These are phyloP conservation scores for Lactarius tabidus DNA, from an alignment of 768 basidiomycete species.

Conservation along the genomic window DNA sequence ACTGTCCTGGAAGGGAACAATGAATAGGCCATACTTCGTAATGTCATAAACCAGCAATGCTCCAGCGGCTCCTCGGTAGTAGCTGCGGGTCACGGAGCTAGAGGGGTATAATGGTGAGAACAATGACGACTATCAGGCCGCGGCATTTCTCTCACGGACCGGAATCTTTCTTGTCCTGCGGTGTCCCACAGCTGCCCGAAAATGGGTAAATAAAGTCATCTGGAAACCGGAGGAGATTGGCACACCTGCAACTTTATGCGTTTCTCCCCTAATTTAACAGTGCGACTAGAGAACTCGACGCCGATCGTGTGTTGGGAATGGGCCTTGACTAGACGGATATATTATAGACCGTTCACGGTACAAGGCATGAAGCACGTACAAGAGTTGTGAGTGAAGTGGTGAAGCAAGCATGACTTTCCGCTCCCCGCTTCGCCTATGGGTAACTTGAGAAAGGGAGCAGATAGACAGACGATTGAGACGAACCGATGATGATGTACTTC, in stretches of 20 bases:
- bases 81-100: constrained; percentile 90
- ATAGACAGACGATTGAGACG: constrained; percentile 26
- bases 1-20: constrained; percentile 12
- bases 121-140: constrained; percentile 19
- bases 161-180: constrained; percentile 93
- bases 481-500: constrained; percentile 97
- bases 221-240: not conserved
- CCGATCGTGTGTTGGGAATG: constrained; percentile 98
- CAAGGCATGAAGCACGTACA: constrained; percentile 51
- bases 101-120: constrained; percentile 16
- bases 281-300: constrained; percentile 95
- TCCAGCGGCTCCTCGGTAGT: constrained; percentile 92
- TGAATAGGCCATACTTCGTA: constrained; percentile 57
- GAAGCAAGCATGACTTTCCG: constrained; percentile 94
- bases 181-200: constrained; percentile 84
- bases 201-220: not conserved
- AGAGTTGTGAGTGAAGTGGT: constrained; percentile 94
- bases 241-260: constrained; percentile 91
- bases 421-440: constrained; percentile 87
- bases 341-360: constrained; percentile 5
- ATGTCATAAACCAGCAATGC: constrained; percentile 94
- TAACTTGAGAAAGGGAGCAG: not conserved
- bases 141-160: constrained; percentile 42
- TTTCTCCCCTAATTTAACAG: constrained; percentile 89
- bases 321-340: constrained; percentile 69